Evolutionary conservation across 1,139 yeast genomes (phyloP).

Genomic region (Kodamaea plutei): DNA sequence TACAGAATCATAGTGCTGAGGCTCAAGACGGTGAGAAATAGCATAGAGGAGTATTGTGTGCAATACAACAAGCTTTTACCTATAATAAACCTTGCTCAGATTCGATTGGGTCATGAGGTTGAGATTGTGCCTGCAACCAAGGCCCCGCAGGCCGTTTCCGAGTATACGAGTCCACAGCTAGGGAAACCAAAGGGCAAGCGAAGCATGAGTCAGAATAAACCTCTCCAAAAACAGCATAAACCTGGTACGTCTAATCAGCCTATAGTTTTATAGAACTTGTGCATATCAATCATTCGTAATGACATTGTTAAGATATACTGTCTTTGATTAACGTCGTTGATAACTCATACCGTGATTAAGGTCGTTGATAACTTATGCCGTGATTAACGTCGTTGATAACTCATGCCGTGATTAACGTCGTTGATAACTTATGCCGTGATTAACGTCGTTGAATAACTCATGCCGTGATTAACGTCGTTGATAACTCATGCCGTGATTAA

Average conservation of each 20-base stretch:
- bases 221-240: neutral
- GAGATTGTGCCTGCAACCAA: conserved; percentile 28
- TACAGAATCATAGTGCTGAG: conserved; percentile 25
- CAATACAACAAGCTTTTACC: conserved; percentile 46
- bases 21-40: conserved; percentile 32
- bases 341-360: too few relatives aligned
- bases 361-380: too few relatives aligned
- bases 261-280: conserved; percentile 8
- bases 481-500: too few relatives aligned
- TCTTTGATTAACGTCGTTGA: too few relatives aligned
- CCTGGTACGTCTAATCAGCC: conserved; percentile 10
- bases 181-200: conserved; percentile 6
- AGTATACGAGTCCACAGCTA: conserved; percentile 6
- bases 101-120: conserved; percentile 45
- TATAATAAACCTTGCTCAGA: conserved; percentile 47
- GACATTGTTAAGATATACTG: too few relatives aligned
- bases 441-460: too few relatives aligned
- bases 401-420: too few relatives aligned
- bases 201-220: conserved; percentile 4
- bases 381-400: too few relatives aligned
- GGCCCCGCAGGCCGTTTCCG: conserved; percentile 1
- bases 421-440: too few relatives aligned
- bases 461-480: too few relatives aligned
- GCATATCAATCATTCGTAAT: too few relatives aligned
- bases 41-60: conserved; percentile 40